Base-by-base conservation (phyloP, 108 stramenopile genomes). In the Epithemia pelagica region DNA sequence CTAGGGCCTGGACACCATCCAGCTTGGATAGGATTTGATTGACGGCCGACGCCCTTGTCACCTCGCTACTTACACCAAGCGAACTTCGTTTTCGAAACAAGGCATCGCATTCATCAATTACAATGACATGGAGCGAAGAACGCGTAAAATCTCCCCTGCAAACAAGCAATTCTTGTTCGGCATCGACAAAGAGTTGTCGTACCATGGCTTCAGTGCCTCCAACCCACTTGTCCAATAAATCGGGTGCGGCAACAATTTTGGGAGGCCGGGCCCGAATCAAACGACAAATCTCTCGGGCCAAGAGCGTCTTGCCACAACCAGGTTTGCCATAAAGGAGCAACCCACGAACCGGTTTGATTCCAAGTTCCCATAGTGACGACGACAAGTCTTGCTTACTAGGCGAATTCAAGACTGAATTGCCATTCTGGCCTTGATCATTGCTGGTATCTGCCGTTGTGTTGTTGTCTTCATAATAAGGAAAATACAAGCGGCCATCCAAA, bases 51-150 rank as follows among this genome's bases (percentile, higher is more conserved):
- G 85, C 83, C 10, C 86, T 68, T 2, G 89, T 82, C 1, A 94
- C 89, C 59, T 95, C 89, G 37, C 37, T 46, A 46, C 87, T 88
- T 59, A 73, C 54, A 8, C 58, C 31, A 3, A 21, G 25, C 52
- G 88, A 71, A 26, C 89, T 75, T 65, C 92, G 65, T 51, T 78
- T 83, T 18, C 89, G 71, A 69, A 91, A 88, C 54, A 98, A 96
- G 25, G 96, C 97, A 78, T 98, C 97, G 54, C 97, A 88, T 76
- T 98, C 97, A 77, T 98, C 97, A 77, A 98, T 92, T 33, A 98
- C 96, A 65, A 98, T 92, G 0, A 99, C 96, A 78, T 96, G 96
- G 18, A 97, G 75, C 30, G 86, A 88, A 29, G 76, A 77, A 26
- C 75, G 76, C 10, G 83, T 74, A 32, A 92, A 21, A 84, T 95